phyloP scores from a whole-genome alignment of 2,329 filamentous ascomycete genomes.

The Fusarium sp. region DNA sequence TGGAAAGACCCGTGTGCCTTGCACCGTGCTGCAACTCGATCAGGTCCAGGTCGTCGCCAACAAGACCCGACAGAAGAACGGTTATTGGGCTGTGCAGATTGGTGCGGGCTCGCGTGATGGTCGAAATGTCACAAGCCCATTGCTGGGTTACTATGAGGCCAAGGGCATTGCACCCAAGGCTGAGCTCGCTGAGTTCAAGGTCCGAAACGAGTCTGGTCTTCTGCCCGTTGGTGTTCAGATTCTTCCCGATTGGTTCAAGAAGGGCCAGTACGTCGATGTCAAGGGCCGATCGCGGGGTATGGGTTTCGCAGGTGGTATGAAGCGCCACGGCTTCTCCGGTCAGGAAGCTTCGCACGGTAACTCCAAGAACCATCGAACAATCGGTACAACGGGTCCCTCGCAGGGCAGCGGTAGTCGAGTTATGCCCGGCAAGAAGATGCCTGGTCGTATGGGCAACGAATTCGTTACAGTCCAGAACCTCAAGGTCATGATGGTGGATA shows the following conservation, averaged over 20 bases:
- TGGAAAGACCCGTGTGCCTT: slow-evolving; percentile 80
- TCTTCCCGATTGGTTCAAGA: slow-evolving; percentile 88
- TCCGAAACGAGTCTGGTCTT: slow-evolving; percentile 78
- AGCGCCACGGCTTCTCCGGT: slow-evolving; percentile 88
- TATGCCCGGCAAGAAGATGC: slow-evolving; percentile 96
- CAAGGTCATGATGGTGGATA: slow-evolving; percentile 87
- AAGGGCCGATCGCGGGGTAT: slow-evolving; percentile 83
- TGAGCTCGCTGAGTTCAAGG: slow-evolving; percentile 87
- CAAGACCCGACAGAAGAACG: slow-evolving; percentile 83
- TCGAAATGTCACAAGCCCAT: slow-evolving; percentile 81
- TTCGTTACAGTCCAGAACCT: slow-evolving; percentile 92
- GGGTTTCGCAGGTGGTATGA: slow-evolving; percentile 98
- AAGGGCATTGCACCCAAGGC: slow-evolving; percentile 86
- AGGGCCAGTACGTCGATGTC: slow-evolving; percentile 91
- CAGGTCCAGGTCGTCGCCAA: slow-evolving; percentile 88
- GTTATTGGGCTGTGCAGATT: slow-evolving; percentile 94
- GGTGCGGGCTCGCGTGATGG: slow-evolving; percentile 81
- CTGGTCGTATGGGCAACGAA: slow-evolving; percentile 93
- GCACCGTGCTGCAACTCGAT: slow-evolving; percentile 94
- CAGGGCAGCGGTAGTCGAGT: slow-evolving; percentile 95
- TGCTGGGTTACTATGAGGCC: slow-evolving; percentile 88
- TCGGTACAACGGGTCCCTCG: slow-evolving; percentile 89
- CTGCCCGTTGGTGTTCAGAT: slow-evolving; percentile 80
- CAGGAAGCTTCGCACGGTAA: slow-evolving; percentile 96
- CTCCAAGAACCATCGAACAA: slow-evolving; percentile 90